Base-by-base conservation (phyloP, 306 rosid genomes). In the Medicago ruthenica region DNA sequence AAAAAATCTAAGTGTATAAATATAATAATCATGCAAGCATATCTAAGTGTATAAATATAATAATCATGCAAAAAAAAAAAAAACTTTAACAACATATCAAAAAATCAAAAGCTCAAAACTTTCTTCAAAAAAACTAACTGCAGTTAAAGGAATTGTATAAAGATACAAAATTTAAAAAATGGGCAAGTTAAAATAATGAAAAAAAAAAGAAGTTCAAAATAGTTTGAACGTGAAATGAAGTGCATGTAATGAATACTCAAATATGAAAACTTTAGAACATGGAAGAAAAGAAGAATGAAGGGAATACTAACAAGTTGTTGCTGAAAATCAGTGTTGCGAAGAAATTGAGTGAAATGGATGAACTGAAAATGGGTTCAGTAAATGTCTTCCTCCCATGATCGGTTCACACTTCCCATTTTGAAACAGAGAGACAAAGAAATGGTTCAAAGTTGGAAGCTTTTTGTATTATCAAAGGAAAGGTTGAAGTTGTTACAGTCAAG, bases 301-400 rank as follows among this genome's bases (percentile, higher is more conserved):
- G 22, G 48, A 6, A 15, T 58, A 82, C 84, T 80, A 22, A 91
- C 94, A 76, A 89, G 92, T 17, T 78, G 80, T 51, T 74, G 82
- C 6, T 89, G 81, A 80, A 44, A 87, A 44, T 71, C 86, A 1
- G n/a, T 12, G 8, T 16, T n/a, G 1, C 15, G 80, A 24, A 91
- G 89, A 78, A 75, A 74, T 13, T 75, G 88, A 6, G 82, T 69
- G 22, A 91, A 89, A 60, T 80, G 92, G 39, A 44, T 53, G 70
- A 80, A 71, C 37, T 86, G 88, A 16, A 91, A 89, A 84, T 82
- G 93, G 75, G 70, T 67, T 92, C 93, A 87, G 80, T 91, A 87
- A 39, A 89, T 83, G 17, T 87, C 88, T 18, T 91, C 87, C 2
- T 40, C 86, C 97, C 83, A 86, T 7, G 88, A 81, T 70, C 79